These are phyloP conservation scores for Avena eriantha DNA, from an alignment of 176 grass and related monocot species.

Conservation along the genomic window DNA sequence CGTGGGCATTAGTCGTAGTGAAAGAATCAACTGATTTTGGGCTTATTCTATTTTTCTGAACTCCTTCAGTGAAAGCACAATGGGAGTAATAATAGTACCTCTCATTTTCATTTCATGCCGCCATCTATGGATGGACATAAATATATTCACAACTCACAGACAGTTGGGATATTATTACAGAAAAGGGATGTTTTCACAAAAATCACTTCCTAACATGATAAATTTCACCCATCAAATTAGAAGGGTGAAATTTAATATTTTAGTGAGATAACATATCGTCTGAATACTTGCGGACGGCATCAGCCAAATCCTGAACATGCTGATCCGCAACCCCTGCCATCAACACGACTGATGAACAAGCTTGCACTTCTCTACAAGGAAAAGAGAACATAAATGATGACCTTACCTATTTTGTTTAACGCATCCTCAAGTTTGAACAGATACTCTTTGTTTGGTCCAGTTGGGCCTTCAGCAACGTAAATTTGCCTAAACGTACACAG, in stretches of 20 bases:
- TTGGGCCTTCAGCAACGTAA: conserved; percentile 70
- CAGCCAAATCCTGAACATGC: conserved; percentile 77
- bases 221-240: conserved; percentile 8
- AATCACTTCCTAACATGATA: conserved; percentile 1
- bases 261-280: neutral
- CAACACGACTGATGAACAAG: neutral
- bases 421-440: conserved; percentile 83
- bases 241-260: neutral
- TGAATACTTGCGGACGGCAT: conserved; percentile 56
- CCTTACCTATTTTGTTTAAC: conserved; percentile 73
- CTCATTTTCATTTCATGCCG: neutral
- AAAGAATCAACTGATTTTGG: neutral
- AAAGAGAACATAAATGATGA: neutral
- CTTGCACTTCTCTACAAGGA: neutral
- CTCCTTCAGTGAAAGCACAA: neutral
- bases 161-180: neutral
- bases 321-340: conserved; percentile 71
- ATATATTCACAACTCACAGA: neutral
- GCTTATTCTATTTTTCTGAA: neutral
- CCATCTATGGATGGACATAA: neutral
- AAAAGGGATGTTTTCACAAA: conserved; percentile 14
- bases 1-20: neutral
- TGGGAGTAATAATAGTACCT: neutral
- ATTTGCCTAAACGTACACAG: conserved; percentile 70
- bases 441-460: conserved; percentile 93